Evolutionary conservation across 2,329 filamentous ascomycete species (phyloP).

Genomic region (Scedosporium aurantiacum): DNA sequence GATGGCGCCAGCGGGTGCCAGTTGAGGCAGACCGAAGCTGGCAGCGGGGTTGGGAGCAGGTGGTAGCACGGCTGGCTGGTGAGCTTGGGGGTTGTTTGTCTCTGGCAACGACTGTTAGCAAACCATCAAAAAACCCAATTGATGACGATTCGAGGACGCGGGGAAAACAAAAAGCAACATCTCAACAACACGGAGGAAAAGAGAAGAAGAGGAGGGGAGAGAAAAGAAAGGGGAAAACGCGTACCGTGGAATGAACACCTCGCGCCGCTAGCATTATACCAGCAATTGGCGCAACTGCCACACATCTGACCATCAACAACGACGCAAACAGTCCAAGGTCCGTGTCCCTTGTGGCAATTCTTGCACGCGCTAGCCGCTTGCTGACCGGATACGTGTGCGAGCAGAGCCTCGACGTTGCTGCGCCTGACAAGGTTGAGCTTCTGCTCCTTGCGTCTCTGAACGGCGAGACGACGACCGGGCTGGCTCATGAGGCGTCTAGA

Average conservation of each 20-base stretch:
- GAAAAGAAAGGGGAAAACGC: slow-evolving; percentile 11
- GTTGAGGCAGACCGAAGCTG: slow-evolving; percentile 6
- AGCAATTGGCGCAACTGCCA: slow-evolving; percentile 51
- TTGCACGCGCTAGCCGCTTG: slow-evolving; percentile 39
- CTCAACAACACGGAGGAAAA: neutral
- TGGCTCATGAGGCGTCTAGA: slow-evolving; percentile 42
- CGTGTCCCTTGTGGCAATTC: slow-evolving; percentile 49
- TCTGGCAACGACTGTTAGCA: slow-evolving; percentile 19
- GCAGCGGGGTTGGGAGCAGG: slow-evolving; percentile 5
- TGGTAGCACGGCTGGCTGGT: slow-evolving; percentile 15
- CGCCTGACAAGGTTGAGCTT: slow-evolving; percentile 43
- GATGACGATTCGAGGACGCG: neutral
- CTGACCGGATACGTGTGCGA: slow-evolving; percentile 45
- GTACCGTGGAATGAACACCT: slow-evolving; percentile 50
- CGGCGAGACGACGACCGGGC: slow-evolving; percentile 35
- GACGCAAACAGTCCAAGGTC: slow-evolving; percentile 48
- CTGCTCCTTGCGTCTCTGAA: slow-evolving; percentile 43
- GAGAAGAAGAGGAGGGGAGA: neutral
- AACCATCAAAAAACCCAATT: neutral
- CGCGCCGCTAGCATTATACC: slow-evolving; percentile 51
- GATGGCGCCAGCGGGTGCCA: slow-evolving; percentile 4
- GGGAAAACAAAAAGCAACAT: neutral
- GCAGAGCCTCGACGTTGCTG: slow-evolving; percentile 49
- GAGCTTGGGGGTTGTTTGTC: slow-evolving; percentile 30
- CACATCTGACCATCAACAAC: slow-evolving; percentile 50